Percentiles rank a stretch among this genome's conserved stretches.
These are phyloP conservation scores for Gillenia trifoliata DNA, from an alignment of 306 rosid species.

Conservation along the genomic window DNA sequence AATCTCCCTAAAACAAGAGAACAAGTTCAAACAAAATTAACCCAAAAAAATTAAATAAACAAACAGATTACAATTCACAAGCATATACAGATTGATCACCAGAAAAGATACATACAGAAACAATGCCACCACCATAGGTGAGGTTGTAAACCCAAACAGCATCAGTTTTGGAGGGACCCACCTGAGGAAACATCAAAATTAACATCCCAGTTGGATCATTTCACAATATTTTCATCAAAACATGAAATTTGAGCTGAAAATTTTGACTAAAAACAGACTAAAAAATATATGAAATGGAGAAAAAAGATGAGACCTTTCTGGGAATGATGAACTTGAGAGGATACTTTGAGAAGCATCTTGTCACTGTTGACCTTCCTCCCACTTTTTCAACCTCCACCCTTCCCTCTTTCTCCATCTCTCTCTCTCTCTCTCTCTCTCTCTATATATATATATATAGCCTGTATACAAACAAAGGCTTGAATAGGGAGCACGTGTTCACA, in stretches of 20 bases:
- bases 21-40: not conserved
- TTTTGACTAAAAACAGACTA: not conserved
- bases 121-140: constrained; percentile 90
- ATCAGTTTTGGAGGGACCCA: constrained; percentile 69
- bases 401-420: constrained; percentile 41
- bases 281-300: not conserved
- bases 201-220: constrained; percentile 8
- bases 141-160: constrained; percentile 83
- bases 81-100: not conserved
- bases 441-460: not conserved
- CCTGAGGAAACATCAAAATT: constrained; percentile 37
- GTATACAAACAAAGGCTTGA: not conserved
- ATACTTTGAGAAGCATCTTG: constrained; percentile 70
- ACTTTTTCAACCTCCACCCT: constrained; percentile 64
- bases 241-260: not conserved
- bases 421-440: not conserved
- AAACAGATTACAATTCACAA: not conserved
- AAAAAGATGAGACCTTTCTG: constrained; percentile 12
- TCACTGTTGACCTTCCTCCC: constrained; percentile 61
- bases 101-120: constrained; percentile 53
- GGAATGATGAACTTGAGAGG: constrained; percentile 84
- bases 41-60: not conserved
- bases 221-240: constrained; percentile 10
- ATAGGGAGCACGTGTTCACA: not conserved
- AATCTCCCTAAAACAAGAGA: constrained; percentile 62